Evolutionary conservation across 2,329 filamentous ascomycete species (phyloP), one percentile per base, ranked within the genome.

Genomic region (Aspergillus spinulosporus): DNA sequence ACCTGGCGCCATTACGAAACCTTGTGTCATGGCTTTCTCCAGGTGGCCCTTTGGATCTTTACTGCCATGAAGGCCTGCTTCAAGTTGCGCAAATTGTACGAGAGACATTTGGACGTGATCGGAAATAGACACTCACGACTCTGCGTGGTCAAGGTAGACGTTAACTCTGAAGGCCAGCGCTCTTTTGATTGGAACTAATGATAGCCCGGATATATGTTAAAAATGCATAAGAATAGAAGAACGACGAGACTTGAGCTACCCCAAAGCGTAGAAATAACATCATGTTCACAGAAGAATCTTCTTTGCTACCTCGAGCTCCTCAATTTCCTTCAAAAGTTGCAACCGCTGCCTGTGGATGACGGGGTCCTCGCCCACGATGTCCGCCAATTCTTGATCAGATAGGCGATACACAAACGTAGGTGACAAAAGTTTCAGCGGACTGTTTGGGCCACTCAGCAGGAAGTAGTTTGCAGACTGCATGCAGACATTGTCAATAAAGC

Each of bases 401-500:
- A 89, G 70, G 0, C 64, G 59, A 14, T 79, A 69, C 0, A 88
- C 76, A 40, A 81, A 80, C 0, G 76, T 66, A 0, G 83, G 75
- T 0, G 75, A 80, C 43, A 89, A 79, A 0, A 84, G 69, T 7
- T 70, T 74, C 1, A 87, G 70, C 0, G 85, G 85, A 4, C 81
- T 81, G 0, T 75, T 60, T 0, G 76, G 64, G 0, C 80, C 78
- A 1, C 70, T 71, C 0, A 88, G 69, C 0, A 89, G 74, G 57
- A 77, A 76, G 63, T 84, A 71, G 43, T 82, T 79, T 1, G 82
- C 73, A 0, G 79, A 83, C 59, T 88, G 86, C 58, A 80, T 79
- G 63, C 78, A 84, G 1, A 90, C 68, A 3, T 76, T 80, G 61
- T 90, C 87, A 1, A 87, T 78, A 56, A 90, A 88, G 0, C 85